Base-by-base conservation (phyloP, 805 yeast genomes). In the Jamesozyma spencerorum region DNA sequence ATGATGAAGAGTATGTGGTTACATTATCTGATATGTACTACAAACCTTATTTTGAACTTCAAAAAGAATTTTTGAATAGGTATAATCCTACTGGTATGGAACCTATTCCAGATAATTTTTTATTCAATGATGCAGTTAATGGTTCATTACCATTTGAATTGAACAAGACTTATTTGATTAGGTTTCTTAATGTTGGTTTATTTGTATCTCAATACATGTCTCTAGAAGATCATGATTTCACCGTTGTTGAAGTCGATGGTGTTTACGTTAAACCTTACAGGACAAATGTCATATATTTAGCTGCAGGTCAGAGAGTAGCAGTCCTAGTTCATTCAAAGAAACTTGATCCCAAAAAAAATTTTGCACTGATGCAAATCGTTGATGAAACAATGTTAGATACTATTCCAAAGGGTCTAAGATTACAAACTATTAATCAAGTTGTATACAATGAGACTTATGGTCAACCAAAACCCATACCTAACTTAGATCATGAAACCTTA, bases 81-180 rank as follows among this genome's bases (percentile, higher is more conserved):
- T 83, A 74, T 54, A 83, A 83, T 50, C 94, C 94, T 17, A 82
- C 88, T 2, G 94, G 94, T 31, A 86, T 84, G 14, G 94, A 83
- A 55, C 94, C 94, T 13, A 70, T 82, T 38, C 90, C 90, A 2
- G 79, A 78, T 46, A 77, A 75, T 51, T 44, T 75, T 15, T 62
- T 83, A 31, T 72, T 81, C 54, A 81, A 82, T 56, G 85, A 83
- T 47, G 67, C 84, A 5, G 68, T 71, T 39, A 77, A 77, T 47
- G 71, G 63, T 4, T 69, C 80, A 1, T 65, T 82, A 57, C 38
- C 58, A 20, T 79, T 83, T 39, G 69, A 72, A 40, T 73, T 78
- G 5, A 71, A 72, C 31, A 77, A 72, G 42, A 81, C 84, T 0
- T 81, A 83, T 57, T 62, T 80, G 38, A 51, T 81, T 35, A 70